Evolutionary conservation across 495 filamentous ascomycete genomes (phyloP).

Genomic region (Aspergillus sclerotioniger): DNA sequence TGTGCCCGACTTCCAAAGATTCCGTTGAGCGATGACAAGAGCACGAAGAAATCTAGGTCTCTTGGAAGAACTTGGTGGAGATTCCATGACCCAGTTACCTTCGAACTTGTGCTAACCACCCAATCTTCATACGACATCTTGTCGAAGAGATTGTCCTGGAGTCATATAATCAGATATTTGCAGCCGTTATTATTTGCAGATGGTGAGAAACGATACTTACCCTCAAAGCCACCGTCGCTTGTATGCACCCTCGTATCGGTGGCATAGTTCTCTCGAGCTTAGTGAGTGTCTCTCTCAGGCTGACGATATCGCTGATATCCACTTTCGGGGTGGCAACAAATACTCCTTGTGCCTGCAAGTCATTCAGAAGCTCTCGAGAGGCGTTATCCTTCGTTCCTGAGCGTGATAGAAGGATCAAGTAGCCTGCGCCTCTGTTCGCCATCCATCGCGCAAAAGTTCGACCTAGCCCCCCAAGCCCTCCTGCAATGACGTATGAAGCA

Average conservation of each 20-base stretch:
- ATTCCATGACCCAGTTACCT: slow-evolving; percentile 41
- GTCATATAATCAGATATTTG: not conserved
- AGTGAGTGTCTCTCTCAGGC: slow-evolving; percentile 16
- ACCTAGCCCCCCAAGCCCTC: slow-evolving; percentile 58
- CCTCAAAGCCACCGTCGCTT: slow-evolving; percentile 1
- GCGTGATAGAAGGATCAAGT: slow-evolving; percentile 48
- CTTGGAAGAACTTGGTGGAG: slow-evolving; percentile 5
- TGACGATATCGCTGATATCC: slow-evolving; percentile 37
- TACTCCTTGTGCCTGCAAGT: slow-evolving; percentile 28
- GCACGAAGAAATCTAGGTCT: slow-evolving; percentile 43
- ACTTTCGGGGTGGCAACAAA: slow-evolving; percentile 30
- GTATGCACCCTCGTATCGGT: slow-evolving; percentile 6
- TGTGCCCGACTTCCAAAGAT: slow-evolving; percentile 23
- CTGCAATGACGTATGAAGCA: slow-evolving; percentile 43
- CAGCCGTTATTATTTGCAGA: not conserved
- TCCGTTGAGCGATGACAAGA: slow-evolving; percentile 30
- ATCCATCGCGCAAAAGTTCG: slow-evolving; percentile 55
- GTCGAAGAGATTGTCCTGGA: slow-evolving; percentile 16
- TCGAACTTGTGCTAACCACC: slow-evolving; percentile 28
- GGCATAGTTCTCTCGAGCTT: slow-evolving; percentile 2
- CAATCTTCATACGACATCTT: slow-evolving; percentile 44
- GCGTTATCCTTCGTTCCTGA: not conserved
- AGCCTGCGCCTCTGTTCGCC: slow-evolving; percentile 52
- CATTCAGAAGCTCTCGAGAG: slow-evolving; percentile 31
- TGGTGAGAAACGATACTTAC: not conserved